These are phyloP conservation scores for Phoma sp. DNA, from an alignment of 2,329 filamentous ascomycete genomes.

Conservation along the genomic window DNA sequence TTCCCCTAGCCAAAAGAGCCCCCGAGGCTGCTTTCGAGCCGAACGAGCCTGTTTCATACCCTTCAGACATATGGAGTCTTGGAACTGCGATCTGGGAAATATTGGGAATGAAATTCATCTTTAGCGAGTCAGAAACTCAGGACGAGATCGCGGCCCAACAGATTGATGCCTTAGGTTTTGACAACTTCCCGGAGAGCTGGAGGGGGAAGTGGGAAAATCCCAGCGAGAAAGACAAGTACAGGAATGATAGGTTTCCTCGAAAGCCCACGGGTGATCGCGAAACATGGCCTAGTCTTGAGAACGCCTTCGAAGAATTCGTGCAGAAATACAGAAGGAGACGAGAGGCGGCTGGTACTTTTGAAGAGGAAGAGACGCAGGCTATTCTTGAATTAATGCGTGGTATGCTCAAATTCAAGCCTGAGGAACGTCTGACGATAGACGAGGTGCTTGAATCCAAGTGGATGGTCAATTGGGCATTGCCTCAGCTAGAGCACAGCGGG, in stretches of 20 bases:
- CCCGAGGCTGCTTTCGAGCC: conserved; percentile 22
- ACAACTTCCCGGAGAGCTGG: conserved; percentile 17
- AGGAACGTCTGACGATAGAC: conserved; percentile 19
- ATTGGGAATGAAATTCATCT: conserved; percentile 19
- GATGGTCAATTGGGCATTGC: conserved; percentile 19
- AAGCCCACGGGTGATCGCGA: conserved; percentile 11
- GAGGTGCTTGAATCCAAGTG: conserved; percentile 18
- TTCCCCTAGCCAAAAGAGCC: conserved; percentile 16
- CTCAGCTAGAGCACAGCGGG: conserved; percentile 5
- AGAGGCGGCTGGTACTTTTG: conserved; percentile 8
- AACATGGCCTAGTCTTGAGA: conserved; percentile 16
- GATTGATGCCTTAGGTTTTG: conserved; percentile 19
- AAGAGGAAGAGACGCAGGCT: conserved; percentile 16
- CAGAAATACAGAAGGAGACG: conserved; percentile 18
- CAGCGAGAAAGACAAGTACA: neutral
- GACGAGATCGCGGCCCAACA: conserved; percentile 19
- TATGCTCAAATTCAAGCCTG: conserved; percentile 19
- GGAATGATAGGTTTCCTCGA: conserved; percentile 2
- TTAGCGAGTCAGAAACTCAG: conserved; percentile 15
- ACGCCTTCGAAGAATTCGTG: conserved; percentile 17
- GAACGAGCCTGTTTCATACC: conserved; percentile 15
- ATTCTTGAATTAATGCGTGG: conserved; percentile 21
- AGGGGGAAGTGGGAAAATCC: conserved; percentile 15
- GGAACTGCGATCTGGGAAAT: conserved; percentile 25
- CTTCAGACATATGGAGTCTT: conserved; percentile 24